phyloP scores from a whole-genome alignment of 2,329 filamentous ascomycete genomes.

The Cladobotryum mycophilum region DNA sequence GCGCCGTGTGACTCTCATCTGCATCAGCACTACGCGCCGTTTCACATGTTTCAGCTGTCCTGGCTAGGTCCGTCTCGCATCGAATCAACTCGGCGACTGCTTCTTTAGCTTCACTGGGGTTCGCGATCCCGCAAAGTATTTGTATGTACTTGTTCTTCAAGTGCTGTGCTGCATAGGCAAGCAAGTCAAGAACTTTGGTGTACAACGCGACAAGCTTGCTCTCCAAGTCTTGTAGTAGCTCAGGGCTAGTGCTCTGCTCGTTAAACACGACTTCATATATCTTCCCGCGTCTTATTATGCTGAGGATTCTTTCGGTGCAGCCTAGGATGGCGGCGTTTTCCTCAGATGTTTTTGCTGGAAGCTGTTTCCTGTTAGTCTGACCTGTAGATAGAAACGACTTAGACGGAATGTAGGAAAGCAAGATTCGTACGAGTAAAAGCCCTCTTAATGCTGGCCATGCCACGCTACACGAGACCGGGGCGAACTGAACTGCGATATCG shows the following conservation, averaged over 20 bases:
- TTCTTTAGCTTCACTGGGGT: background rate
- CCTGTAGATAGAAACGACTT: background rate
- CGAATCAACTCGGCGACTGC: background rate
- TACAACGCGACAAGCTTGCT: background rate
- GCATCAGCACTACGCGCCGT: background rate
- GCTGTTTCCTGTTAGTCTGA: background rate
- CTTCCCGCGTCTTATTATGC: background rate
- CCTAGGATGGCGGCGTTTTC: background rate
- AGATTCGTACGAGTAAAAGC: background rate
- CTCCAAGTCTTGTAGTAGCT: background rate
- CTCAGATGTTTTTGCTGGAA: background rate
- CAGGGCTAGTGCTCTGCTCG: background rate
- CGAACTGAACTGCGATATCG: background rate
- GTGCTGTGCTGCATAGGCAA: background rate
- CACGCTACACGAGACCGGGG: background rate
- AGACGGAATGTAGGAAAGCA: background rate
- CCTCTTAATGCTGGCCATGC: background rate
- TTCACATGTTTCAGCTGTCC: background rate
- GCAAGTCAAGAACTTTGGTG: constrained; percentile 1
- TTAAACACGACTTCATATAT: background rate
- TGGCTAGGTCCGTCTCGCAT: background rate
- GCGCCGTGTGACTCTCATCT: background rate
- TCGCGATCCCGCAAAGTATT: background rate
- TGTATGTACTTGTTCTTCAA: background rate
- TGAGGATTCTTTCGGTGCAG: background rate